These are phyloP conservation scores for Verbena officinalis DNA, from an alignment of 257 asterid species.

Conservation along the genomic window DNA sequence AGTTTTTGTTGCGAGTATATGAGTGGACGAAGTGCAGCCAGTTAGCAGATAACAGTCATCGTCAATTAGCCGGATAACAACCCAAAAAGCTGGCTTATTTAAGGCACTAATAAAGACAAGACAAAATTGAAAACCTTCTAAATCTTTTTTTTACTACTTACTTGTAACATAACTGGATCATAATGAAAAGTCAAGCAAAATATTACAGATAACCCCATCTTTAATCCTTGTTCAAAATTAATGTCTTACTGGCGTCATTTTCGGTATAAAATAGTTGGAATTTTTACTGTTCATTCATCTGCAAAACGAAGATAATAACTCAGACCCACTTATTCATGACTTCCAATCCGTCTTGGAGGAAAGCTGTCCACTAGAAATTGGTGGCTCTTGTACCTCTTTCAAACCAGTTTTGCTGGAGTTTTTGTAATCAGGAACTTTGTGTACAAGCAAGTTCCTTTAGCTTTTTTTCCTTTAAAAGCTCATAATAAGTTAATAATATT, in stretches of 20 bases:
- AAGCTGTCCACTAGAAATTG: slow-evolving; percentile 69
- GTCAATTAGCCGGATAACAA: slow-evolving; percentile 26
- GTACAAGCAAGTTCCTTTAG: slow-evolving; percentile 21
- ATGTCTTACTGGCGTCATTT: slow-evolving; percentile 34
- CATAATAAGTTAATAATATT: slow-evolving; percentile 46
- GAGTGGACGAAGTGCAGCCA: slow-evolving; percentile 27
- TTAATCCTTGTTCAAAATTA: slow-evolving; percentile 28
- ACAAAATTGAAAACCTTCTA: slow-evolving; percentile 10
- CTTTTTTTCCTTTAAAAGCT: slow-evolving; percentile 10
- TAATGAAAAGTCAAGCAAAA: slow-evolving; percentile 23
- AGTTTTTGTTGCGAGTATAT: slow-evolving; percentile 11
- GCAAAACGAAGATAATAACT: slow-evolving; percentile 23
- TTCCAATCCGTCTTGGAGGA: slow-evolving; percentile 62
- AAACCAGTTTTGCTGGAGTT: slow-evolving; percentile 31
- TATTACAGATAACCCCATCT: slow-evolving; percentile 10
- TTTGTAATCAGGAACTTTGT: slow-evolving; percentile 40
- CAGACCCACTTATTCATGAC: slow-evolving; percentile 35
- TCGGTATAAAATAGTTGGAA: slow-evolving; percentile 31
- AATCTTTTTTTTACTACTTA: slow-evolving; percentile 20
- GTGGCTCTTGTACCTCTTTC: slow-evolving; percentile 63
- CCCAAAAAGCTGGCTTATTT: slow-evolving; percentile 27
- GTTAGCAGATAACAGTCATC: slow-evolving; percentile 15
- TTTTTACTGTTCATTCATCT: slow-evolving; percentile 27
- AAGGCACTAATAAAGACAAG: slow-evolving; percentile 19
- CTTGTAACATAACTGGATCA: slow-evolving; percentile 2